A percentile compares a stretch with the other conserved stretches of the same genome.
Evolutionary conservation across 139 green algal species (phyloP).

Genomic region (Nannochloris sp.): DNA sequence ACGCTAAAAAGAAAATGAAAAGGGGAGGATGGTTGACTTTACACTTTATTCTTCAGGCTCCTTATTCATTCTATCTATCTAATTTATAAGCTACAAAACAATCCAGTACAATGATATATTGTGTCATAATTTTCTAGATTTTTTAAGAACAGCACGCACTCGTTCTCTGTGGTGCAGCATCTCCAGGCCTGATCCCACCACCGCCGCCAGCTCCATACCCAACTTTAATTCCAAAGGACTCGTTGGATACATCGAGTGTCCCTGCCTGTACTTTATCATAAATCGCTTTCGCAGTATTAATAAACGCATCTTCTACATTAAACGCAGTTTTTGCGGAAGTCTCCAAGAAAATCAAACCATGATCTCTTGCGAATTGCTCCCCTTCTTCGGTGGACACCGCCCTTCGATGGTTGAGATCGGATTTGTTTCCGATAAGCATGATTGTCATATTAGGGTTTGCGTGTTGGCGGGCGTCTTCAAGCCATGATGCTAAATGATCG

Average conservation of each 20-base stretch:
- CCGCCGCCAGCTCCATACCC: constrained; percentile 72
- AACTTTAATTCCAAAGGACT: constrained; percentile 97
- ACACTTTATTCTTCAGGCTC: too few species aligned
- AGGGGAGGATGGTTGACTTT: too few species aligned
- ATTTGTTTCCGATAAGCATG: constrained; percentile 99
- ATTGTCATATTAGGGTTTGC: constrained; percentile 99
- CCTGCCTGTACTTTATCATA: constrained; percentile 95
- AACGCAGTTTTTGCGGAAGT: constrained; percentile 94
- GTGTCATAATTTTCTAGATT: background rate
- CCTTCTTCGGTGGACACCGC: constrained; percentile 96
- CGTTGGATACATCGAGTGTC: constrained; percentile 95
- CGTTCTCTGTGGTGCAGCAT: background rate
- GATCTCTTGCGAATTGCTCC: constrained; percentile 96
- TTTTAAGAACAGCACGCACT: background rate
- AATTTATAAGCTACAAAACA: background rate
- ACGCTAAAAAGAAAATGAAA: too few species aligned
- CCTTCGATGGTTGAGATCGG: constrained; percentile 82
- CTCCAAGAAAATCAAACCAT: constrained; percentile 98
- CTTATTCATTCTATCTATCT: too few species aligned
- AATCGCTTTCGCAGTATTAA: constrained; percentile 95
- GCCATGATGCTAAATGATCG: constrained; percentile 93
- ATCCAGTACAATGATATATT: background rate
- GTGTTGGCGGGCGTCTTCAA: constrained; percentile 97
- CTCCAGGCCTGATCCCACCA: constrained; percentile 13
- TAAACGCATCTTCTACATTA: constrained; percentile 99